phyloP scores from a whole-genome alignment of 1,139 yeast species.

The Candida sp. region DNA sequence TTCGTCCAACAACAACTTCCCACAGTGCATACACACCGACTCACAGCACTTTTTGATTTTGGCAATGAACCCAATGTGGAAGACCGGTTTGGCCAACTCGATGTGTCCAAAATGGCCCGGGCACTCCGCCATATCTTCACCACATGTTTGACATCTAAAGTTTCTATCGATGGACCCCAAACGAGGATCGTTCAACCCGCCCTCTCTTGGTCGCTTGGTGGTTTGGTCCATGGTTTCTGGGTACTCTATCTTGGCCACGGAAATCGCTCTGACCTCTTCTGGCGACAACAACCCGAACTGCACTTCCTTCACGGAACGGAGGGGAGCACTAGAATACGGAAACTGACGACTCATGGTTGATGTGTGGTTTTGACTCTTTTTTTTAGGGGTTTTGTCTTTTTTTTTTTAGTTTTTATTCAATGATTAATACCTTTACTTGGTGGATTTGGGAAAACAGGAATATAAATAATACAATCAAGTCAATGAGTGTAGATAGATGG shows the following conservation, averaged over 20 bases:
- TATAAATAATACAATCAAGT: conserved; percentile 4
- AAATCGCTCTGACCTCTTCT: conserved; percentile 95
- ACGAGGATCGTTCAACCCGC: conserved; percentile 97
- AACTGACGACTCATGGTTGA: conserved; percentile 57
- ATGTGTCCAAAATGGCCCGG: conserved; percentile 99
- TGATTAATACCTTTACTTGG: not conserved
- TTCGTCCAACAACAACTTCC: conserved; percentile 89
- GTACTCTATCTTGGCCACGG: conserved; percentile 96
- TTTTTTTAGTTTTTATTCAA: conserved; percentile 6
- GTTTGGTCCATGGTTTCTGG: conserved; percentile 99
- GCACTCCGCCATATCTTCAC: conserved; percentile 99
- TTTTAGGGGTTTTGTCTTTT: not conserved
- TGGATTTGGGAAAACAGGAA: not conserved
- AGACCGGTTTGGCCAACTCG: conserved; percentile 97
- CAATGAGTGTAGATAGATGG: conserved; percentile 5
- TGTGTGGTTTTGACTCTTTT: not conserved
- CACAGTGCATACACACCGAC: conserved; percentile 98
- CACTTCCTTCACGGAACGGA: conserved; percentile 96
- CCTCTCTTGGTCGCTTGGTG: conserved; percentile 92
- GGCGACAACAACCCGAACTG: conserved; percentile 99
- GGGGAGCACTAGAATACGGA: conserved; percentile 97
- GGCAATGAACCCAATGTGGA: conserved; percentile 94
- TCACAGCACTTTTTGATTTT: conserved; percentile 96
- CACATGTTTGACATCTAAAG: conserved; percentile 98
- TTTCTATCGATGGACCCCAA: conserved; percentile 98